These are phyloP conservation scores for Vitis hybrid DNA, from an alignment of 177 flowering plant genomes.

Conservation along the genomic window DNA sequence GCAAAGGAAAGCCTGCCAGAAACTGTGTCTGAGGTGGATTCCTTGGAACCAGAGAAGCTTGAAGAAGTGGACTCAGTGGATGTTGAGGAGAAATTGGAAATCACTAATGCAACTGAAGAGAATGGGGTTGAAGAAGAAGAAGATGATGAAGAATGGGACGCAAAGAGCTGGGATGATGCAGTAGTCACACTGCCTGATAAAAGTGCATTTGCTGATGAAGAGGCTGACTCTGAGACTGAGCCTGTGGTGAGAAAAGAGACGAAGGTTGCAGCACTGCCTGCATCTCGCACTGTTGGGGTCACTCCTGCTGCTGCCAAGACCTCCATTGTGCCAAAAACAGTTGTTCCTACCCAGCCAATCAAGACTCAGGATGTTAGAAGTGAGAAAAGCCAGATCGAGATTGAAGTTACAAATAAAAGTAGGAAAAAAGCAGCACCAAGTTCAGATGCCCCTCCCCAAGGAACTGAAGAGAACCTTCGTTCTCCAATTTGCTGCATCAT, in stretches of 20 bases:
- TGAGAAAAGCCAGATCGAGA: constrained; percentile 30
- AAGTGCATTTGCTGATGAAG: constrained; percentile 87
- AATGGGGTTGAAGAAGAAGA: constrained; percentile 63
- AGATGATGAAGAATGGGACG: constrained; percentile 95
- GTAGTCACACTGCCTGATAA: constrained; percentile 53
- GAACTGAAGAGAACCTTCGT: constrained; percentile 63
- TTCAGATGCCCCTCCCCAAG: constrained; percentile 32
- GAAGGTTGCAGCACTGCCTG: constrained; percentile 31
- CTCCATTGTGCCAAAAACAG: neutral
- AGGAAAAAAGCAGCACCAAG: constrained; percentile 32
- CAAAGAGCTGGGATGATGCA: constrained; percentile 96
- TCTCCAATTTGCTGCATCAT: constrained; percentile 99
- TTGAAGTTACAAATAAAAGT: constrained; percentile 25
- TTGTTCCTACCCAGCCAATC: constrained; percentile 19
- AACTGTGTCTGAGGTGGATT: constrained; percentile 26
- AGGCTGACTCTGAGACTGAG: constrained; percentile 56
- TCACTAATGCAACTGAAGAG: constrained; percentile 34
- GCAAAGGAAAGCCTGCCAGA: constrained; percentile 36
- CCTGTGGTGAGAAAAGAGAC: constrained; percentile 50
- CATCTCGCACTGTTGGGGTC: constrained; percentile 22
- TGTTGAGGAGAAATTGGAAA: constrained; percentile 41
- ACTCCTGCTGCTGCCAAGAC: constrained; percentile 30
- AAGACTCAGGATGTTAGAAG: constrained; percentile 31
- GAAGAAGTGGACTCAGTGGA: constrained; percentile 39
- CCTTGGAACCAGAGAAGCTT: constrained; percentile 42